These are phyloP conservation scores for Biscogniauxia marginata DNA, from an alignment of 2,329 filamentous ascomycete genomes.

Conservation along the genomic window DNA sequence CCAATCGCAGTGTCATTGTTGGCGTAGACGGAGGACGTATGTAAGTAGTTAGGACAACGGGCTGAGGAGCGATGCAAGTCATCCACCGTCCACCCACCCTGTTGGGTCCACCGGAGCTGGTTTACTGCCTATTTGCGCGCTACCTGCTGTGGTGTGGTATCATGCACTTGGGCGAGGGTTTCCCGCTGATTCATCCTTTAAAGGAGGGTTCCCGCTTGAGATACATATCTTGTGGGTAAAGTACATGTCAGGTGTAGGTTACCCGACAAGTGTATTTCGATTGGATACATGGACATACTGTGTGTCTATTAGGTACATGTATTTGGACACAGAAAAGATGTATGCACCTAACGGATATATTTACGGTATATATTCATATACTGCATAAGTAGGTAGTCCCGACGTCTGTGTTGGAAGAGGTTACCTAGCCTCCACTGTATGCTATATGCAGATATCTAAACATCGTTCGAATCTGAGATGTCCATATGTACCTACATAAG, in stretches of 20 bases:
- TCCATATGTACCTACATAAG: too few relatives aligned
- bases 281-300: not conserved
- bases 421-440: too few relatives aligned
- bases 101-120: not conserved
- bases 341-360: too few relatives aligned
- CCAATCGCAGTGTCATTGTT: not conserved
- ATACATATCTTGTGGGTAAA: too few relatives aligned
- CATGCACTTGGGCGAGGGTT: not conserved
- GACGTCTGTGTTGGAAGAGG: too few relatives aligned
- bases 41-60: not conserved
- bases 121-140: not conserved
- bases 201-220: not conserved
- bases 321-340: not conserved
- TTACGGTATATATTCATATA: too few relatives aligned
- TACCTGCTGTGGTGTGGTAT: not conserved
- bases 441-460: too few relatives aligned
- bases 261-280: not conserved
- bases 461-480: too few relatives aligned
- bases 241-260: too few relatives aligned
- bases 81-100: not conserved
- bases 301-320: not conserved
- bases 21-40: not conserved
- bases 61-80: not conserved
- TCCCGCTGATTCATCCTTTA: not conserved
- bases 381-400: too few relatives aligned